Percentiles rank a stretch among this genome's conserved stretches.
These are phyloP conservation scores for Protomyces lactucae-debilis DNA, from an alignment of 1,139 yeast genomes.

Conservation along the genomic window DNA sequence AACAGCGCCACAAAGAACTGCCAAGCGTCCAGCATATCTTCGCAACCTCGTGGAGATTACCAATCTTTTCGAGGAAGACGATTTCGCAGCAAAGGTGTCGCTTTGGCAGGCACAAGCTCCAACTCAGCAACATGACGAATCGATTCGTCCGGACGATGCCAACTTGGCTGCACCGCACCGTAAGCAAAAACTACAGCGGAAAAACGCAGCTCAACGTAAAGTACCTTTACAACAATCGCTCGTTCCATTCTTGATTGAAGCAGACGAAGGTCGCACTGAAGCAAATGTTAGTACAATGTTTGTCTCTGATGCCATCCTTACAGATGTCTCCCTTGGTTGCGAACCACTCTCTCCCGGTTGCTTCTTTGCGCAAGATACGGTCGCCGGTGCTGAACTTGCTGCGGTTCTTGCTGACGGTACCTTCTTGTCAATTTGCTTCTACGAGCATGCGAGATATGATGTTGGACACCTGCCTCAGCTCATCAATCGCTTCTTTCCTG, in stretches of 20 bases:
- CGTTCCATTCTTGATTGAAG: background rate
- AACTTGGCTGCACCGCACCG: background rate
- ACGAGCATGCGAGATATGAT: background rate
- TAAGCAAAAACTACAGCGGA: background rate
- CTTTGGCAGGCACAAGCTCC: slow-evolving; percentile 3
- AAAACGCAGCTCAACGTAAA: background rate
- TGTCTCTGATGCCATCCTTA: background rate
- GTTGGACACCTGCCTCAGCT: background rate
- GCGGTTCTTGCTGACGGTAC: background rate
- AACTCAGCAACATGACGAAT: background rate
- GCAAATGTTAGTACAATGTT: background rate
- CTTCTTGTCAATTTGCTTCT: background rate
- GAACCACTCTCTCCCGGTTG: background rate
- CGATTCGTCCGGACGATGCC: no score
- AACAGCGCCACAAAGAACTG: background rate
- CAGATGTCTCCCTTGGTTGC: background rate
- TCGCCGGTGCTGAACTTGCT: background rate
- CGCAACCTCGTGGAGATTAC: slow-evolving; percentile 2
- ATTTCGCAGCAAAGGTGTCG: slow-evolving; percentile 2
- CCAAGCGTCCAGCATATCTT: background rate
- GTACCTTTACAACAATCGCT: background rate
- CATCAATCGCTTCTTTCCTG: background rate
- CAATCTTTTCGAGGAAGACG: slow-evolving; percentile 14
- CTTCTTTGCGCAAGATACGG: background rate
- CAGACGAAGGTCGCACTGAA: background rate